Percentiles rank a stretch among this genome's conserved stretches.
These are phyloP conservation scores for Cyclocybe cylindracea DNA, from an alignment of 768 basidiomycete species.

Conservation along the genomic window DNA sequence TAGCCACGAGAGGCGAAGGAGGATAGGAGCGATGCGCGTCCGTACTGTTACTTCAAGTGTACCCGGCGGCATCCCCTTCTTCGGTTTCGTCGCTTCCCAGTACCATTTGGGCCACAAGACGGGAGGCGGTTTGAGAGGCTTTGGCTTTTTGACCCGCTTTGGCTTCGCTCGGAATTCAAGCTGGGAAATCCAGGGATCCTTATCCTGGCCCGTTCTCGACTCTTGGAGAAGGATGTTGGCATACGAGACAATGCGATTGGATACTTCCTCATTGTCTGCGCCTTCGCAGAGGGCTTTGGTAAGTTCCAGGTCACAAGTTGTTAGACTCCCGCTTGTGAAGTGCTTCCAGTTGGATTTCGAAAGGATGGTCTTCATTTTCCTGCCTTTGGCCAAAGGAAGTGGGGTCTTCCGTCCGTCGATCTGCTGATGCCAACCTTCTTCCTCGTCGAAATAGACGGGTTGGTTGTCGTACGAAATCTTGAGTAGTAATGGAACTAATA, in stretches of 20 bases:
- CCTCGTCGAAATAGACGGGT: conserved; percentile 54
- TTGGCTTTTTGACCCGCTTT: conserved; percentile 30
- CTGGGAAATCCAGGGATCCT: conserved; percentile 61
- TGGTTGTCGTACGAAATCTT: conserved; percentile 58
- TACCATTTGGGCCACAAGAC: conserved; percentile 97
- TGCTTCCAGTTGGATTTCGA: conserved; percentile 48
- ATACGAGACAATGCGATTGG: conserved; percentile 37
- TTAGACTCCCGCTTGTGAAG: conserved; percentile 44
- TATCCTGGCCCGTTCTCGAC: conserved; percentile 14
- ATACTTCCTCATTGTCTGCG: conserved; percentile 33
- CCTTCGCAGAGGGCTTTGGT: conserved; percentile 48
- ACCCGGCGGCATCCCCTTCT: conserved; percentile 64
- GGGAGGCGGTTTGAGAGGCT: conserved; percentile 42
- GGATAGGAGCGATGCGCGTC: conserved; percentile 79
- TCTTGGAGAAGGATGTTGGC: conserved; percentile 36
- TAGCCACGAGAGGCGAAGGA: conserved; percentile 86
- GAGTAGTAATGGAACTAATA: conserved; percentile 69
- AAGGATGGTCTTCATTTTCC: conserved; percentile 44
- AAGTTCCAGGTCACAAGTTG: conserved; percentile 41
- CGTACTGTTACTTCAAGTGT: conserved; percentile 85
- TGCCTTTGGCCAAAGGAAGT: conserved; percentile 47
- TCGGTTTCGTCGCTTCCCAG: conserved; percentile 82
- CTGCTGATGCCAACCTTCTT: conserved; percentile 71
- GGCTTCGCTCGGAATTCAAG: conserved; percentile 51
- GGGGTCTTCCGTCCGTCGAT: conserved; percentile 30